phyloP scores from a whole-genome alignment of 2,329 filamentous ascomycete species.

The Metarhizium album region DNA sequence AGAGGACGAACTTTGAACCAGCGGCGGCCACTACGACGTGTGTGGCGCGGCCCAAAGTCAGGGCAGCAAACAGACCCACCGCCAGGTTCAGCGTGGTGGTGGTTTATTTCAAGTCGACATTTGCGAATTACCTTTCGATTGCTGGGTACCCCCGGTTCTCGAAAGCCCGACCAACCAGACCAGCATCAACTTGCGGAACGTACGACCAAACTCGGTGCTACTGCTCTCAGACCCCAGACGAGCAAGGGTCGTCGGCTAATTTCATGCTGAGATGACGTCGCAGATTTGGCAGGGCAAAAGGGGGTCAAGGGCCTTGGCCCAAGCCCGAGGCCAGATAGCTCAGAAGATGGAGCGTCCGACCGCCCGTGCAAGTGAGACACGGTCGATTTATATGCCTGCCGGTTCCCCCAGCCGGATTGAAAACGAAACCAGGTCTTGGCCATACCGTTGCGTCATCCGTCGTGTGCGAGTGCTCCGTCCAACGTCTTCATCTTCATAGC shows the following conservation, averaged over 20 bases:
- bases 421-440: neutral
- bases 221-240: neutral
- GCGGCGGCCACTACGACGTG: neutral
- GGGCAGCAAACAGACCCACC: slow-evolving; percentile 3
- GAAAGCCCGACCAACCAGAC: too few species aligned
- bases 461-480: neutral
- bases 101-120: too few species aligned
- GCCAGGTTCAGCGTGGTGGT: neutral
- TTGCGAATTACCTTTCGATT: neutral
- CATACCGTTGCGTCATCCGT: neutral
- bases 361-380: slow-evolving; percentile 1
- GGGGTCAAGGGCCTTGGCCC: neutral
- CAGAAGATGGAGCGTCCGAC: slow-evolving; percentile 1
- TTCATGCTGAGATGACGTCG: neutral
- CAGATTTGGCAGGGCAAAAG: neutral
- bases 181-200: neutral
- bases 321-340: neutral
- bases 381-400: slow-evolving; percentile 5
- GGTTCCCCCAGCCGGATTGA: neutral
- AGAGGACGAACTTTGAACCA: too few species aligned
- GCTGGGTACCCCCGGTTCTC: slow-evolving; percentile 1
- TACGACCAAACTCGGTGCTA: neutral
- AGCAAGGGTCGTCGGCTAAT: neutral
- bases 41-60: slow-evolving; percentile 1
- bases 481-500: neutral